Percentiles rank a stretch among this genome's conserved stretches.
phyloP scores from a whole-genome alignment of 2,329 filamentous ascomycete species.

The Zymoseptoria ardabiliae region DNA sequence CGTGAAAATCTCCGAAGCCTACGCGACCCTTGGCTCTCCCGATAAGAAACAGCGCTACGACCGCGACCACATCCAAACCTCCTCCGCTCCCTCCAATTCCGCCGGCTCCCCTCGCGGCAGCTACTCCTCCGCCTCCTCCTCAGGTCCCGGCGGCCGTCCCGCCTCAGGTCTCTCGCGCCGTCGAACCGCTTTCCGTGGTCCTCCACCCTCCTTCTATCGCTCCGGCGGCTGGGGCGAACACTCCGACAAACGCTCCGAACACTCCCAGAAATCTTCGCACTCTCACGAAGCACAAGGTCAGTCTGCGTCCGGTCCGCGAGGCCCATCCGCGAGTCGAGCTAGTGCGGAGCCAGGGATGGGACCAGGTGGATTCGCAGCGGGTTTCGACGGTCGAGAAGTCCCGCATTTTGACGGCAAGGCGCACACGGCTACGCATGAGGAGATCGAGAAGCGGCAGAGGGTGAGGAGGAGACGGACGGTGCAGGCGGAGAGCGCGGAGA shows the following conservation, averaged over 20 bases:
- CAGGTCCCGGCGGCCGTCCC: conserved; percentile 62
- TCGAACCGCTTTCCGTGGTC: conserved; percentile 69
- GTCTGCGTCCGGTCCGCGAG: conserved; percentile 11
- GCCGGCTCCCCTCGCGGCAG: conserved; percentile 49
- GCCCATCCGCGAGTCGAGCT: conserved; percentile 17
- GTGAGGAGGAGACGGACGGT: conserved; percentile 15
- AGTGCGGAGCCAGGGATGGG: conserved; percentile 20
- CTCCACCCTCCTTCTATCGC: conserved; percentile 82
- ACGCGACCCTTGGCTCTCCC: conserved; percentile 40
- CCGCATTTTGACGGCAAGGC: conserved; percentile 70
- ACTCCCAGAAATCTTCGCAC: conserved; percentile 30
- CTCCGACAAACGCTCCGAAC: conserved; percentile 48
- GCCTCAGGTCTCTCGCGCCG: conserved; percentile 74
- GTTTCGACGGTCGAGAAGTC: conserved; percentile 46
- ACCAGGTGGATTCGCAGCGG: conserved; percentile 53
- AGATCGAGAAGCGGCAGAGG: conserved; percentile 34
- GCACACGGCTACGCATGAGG: conserved; percentile 67
- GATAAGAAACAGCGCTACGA: conserved; percentile 77
- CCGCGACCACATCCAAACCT: conserved; percentile 49
- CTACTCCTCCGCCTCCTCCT: conserved; percentile 42
- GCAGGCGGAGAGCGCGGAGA: conserved; percentile 14
- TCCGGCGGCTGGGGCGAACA: conserved; percentile 70
- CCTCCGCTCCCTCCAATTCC: conserved; percentile 26
- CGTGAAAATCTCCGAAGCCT: conserved; percentile 37
- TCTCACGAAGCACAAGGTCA: conserved; percentile 21